A percentile compares a stretch with the other conserved stretches of the same genome.
These are phyloP conservation scores for Huntiella bhutanensis DNA, from an alignment of 2,329 filamentous ascomycete species.

Conservation along the genomic window DNA sequence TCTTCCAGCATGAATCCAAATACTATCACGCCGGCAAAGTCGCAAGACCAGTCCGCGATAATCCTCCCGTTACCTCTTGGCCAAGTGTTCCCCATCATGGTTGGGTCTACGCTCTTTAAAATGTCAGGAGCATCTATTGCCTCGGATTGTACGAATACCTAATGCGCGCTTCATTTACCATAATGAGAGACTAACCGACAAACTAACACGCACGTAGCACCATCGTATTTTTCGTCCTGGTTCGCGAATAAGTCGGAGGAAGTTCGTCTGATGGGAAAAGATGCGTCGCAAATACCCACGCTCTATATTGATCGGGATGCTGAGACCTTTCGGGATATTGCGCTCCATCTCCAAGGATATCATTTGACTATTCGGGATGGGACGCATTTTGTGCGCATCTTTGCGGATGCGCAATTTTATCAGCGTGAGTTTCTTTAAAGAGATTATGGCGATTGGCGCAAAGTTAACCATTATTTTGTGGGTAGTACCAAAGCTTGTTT, in stretches of 20 bases:
- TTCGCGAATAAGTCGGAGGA: slow-evolving; percentile 64
- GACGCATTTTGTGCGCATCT: slow-evolving; percentile 75
- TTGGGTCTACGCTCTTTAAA: slow-evolving; percentile 53
- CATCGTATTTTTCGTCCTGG: slow-evolving; percentile 91
- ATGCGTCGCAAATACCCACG: slow-evolving; percentile 40
- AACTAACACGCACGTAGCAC: slow-evolving; percentile 35
- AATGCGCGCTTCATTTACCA: background rate
- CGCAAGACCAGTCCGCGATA: slow-evolving; percentile 24
- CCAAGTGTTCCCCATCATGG: slow-evolving; percentile 57
- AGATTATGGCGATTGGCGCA: background rate
- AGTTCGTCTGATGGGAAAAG: slow-evolving; percentile 35
- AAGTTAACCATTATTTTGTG: background rate
- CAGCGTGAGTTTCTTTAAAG: slow-evolving; percentile 33
- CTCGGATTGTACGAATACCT: slow-evolving; percentile 37
- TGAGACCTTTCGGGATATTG: slow-evolving; percentile 72
- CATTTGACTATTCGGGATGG: slow-evolving; percentile 67
- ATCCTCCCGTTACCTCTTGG: slow-evolving; percentile 45
- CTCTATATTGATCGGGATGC: slow-evolving; percentile 93
- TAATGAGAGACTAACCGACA: too few species aligned
- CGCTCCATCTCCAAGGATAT: slow-evolving; percentile 80
- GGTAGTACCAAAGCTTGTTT: slow-evolving; percentile 68
- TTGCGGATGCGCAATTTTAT: slow-evolving; percentile 92
- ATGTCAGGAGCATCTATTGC: slow-evolving; percentile 55
- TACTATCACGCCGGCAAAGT: too few species aligned
- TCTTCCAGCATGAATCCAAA: too few species aligned